phyloP scores from a whole-genome alignment of 1,284 basidiomycete genomes.

The Rhodotorula sp. region DNA sequence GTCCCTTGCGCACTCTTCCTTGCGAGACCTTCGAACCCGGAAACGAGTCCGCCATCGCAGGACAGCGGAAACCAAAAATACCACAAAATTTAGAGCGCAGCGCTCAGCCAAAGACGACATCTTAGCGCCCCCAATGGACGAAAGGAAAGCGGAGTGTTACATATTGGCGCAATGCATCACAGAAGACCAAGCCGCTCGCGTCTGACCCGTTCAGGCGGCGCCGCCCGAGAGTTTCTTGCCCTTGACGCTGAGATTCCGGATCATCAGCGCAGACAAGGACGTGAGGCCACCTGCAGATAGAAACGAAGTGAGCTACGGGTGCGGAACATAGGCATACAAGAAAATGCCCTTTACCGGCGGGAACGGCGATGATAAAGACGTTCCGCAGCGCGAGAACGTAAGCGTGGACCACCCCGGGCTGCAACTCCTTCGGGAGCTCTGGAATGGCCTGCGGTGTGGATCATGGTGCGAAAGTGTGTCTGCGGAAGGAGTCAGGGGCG shows the following conservation, averaged over 20 bases:
- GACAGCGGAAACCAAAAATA: no score
- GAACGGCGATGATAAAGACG: slow-evolving; percentile 53
- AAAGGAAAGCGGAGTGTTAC: no score
- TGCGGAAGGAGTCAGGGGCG: not conserved
- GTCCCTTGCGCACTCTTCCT: no score
- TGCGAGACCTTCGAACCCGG: no score
- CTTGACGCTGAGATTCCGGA: slow-evolving; percentile 47
- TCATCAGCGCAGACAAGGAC: slow-evolving; percentile 48
- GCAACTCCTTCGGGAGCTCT: slow-evolving; percentile 44
- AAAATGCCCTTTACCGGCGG: slow-evolving; percentile 25
- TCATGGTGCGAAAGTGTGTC: slow-evolving; percentile 8
- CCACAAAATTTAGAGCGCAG: no score
- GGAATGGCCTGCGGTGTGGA: slow-evolving; percentile 43
- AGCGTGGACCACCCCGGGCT: slow-evolving; percentile 51
- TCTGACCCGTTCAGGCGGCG: not conserved
- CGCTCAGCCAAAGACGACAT: no score
- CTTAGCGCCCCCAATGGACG: no score
- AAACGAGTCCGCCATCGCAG: no score
- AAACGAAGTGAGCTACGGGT: not conserved
- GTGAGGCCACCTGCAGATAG: slow-evolving; percentile 46
- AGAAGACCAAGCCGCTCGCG: no score
- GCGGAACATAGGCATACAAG: no score
- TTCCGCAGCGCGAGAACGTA: slow-evolving; percentile 52
- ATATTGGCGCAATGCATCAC: no score
- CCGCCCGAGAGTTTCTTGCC: slow-evolving; percentile 37